phyloP scores from a whole-genome alignment of 164 flowering plant species.

The Annona squamosa region DNA sequence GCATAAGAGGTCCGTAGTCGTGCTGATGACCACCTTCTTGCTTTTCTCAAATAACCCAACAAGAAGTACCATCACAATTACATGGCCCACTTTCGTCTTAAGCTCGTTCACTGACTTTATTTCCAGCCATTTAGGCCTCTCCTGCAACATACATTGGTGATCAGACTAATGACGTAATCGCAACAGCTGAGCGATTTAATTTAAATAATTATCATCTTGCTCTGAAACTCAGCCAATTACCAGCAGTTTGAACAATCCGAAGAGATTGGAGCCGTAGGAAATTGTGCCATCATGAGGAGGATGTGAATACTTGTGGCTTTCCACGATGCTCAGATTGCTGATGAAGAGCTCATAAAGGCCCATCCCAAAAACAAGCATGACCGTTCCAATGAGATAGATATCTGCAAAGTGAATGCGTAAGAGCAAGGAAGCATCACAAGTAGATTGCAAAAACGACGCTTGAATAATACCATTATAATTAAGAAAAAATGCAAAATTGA shows the following conservation, averaged over 20 bases:
- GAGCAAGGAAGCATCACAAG: too few species aligned
- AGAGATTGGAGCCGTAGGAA: conserved; percentile 47
- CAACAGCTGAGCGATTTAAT: not conserved
- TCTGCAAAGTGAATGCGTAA: conserved; percentile 22
- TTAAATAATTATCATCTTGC: not conserved
- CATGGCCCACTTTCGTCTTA: conserved; percentile 86
- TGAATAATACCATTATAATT: too few species aligned
- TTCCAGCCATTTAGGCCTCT: conserved; percentile 76
- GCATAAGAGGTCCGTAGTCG: conserved; percentile 70
- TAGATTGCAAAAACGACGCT: too few species aligned
- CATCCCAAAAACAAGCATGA: conserved; percentile 90
- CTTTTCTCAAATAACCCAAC: conserved; percentile 74
- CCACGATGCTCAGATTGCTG: conserved; percentile 53
- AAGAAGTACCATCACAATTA: conserved; percentile 84
- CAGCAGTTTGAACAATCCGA: conserved; percentile 69
- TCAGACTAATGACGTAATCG: not conserved
- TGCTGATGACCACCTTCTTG: conserved; percentile 52
- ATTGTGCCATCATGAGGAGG: conserved; percentile 16
- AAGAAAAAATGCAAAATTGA: too few species aligned
- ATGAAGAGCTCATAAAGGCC: conserved; percentile 88
- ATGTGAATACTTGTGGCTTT: conserved; percentile 9
- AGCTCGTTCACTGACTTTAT: conserved; percentile 66
- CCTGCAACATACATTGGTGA: conserved; percentile 30
- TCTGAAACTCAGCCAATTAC: conserved; percentile 18
- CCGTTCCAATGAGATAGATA: conserved; percentile 73